Base-by-base conservation (phyloP, 129 eudicot genomes). In the Cynara cardunculus region DNA sequence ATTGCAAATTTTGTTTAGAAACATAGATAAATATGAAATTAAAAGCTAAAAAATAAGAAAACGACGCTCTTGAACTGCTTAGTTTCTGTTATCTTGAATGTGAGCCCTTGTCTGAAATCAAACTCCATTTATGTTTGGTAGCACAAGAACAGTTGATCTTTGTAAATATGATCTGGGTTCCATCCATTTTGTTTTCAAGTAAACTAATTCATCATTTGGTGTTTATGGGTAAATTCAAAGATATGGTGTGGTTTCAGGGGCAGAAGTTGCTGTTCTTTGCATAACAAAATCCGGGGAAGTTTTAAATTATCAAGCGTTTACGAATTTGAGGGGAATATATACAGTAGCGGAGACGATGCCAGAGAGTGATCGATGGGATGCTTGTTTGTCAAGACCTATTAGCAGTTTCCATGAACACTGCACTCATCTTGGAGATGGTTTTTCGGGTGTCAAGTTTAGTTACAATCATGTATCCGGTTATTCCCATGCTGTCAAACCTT, bases 191-290 rank as follows among this genome's bases (percentile, higher is more conserved):
- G 64, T 53, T 53, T 53, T 53, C 22, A 53, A 53, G 64, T 53
- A 4, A 53, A 16, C 21, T 53, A 9, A 53, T 53, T 53, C 64
- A 53, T 53, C 64, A 53, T 53, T 62, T 10, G 72, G 21, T 64
- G 14, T 25, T 81, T 39, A 14, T 39, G 46, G 46, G 46, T 39
- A 14, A 39, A 39, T 39, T 39, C 35, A 31, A 31, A 31, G 35
- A 31, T 31, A 27, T 61, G 74, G 30, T 81, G 66, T 56, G 44
- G 71, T 53, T 74, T 80, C 92, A 95, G 99, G 99, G 53, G 99
- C 97, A 30, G 99, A 95, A 85, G 99, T 95, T n/a, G 99, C 99
- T 32, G 99, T 95, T 56, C 99, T 95, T 44, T 95, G 99, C 95
- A 90, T 95, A 86, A 95, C 97, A 19, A 92, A 92, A 92, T 85